These are phyloP conservation scores for Glaciozyma antarctica DNA, from an alignment of 768 basidiomycete species.

Conservation along the genomic window DNA sequence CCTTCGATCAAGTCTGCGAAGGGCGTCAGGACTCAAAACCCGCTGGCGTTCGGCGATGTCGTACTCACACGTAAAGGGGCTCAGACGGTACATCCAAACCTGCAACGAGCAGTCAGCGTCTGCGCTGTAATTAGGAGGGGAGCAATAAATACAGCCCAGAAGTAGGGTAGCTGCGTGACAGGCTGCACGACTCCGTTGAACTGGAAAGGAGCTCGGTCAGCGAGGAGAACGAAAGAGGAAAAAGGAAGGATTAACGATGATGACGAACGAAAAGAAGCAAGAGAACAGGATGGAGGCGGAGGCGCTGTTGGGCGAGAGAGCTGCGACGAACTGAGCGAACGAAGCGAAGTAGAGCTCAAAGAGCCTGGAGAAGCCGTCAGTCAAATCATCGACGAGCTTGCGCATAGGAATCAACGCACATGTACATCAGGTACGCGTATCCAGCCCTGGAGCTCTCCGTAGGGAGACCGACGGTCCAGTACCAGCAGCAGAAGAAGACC, in stretches of 20 bases:
- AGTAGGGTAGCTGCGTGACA: constrained; percentile 47
- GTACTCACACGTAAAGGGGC: constrained; percentile 11
- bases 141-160: constrained; percentile 54
- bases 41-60: neutral
- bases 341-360: constrained; percentile 58
- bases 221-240: no score
- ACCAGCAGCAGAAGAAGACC: constrained; percentile 59
- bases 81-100: constrained; percentile 4
- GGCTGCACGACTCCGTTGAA: constrained; percentile 66
- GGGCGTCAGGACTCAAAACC: constrained; percentile 39
- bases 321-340: constrained; percentile 53
- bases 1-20: constrained; percentile 51
- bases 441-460: constrained; percentile 45
- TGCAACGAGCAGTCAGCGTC: no score
- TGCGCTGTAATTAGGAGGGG: no score
- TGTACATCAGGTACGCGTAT: constrained; percentile 49
- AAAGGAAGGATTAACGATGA: constrained; percentile 38
- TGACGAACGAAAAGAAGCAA: constrained; percentile 28
- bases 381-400: neutral
- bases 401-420: neutral
- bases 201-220: no score
- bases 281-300: constrained; percentile 47
- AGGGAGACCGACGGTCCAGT: constrained; percentile 55
- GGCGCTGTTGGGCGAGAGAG: constrained; percentile 54
- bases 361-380: constrained; percentile 42